phyloP scores from a whole-genome alignment of 257 asterid genomes.

The Petunia axillaris region DNA sequence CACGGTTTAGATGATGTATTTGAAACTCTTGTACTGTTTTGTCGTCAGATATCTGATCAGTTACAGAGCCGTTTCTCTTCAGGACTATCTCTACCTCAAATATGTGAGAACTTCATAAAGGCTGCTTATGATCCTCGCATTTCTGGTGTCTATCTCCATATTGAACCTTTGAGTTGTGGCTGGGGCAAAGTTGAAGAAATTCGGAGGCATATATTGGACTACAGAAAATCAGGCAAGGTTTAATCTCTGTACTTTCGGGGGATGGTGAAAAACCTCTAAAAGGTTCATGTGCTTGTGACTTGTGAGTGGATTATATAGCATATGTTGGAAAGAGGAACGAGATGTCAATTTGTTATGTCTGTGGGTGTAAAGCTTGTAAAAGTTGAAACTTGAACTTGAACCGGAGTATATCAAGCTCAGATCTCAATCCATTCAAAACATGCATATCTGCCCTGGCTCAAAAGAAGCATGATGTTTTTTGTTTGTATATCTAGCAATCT shows the following conservation, averaged over 20 bases:
- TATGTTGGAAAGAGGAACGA: background rate
- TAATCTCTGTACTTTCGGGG: background rate
- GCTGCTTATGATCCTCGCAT: slow-evolving; percentile 99
- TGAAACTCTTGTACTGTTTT: slow-evolving; percentile 23
- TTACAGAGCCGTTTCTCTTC: slow-evolving; percentile 94
- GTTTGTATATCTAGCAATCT: too few species aligned
- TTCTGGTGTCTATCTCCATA: slow-evolving; percentile 88
- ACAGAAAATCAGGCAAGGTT: slow-evolving; percentile 81
- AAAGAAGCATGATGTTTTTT: too few species aligned
- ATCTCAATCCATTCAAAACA: too few species aligned
- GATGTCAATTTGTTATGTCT: background rate
- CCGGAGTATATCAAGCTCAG: background rate
- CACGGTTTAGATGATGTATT: slow-evolving; percentile 15
- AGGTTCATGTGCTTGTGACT: background rate
- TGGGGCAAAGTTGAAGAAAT: slow-evolving; percentile 99
- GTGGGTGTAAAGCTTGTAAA: background rate
- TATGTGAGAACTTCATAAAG: slow-evolving; percentile 86
- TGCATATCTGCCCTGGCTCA: too few species aligned
- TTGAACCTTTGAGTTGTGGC: slow-evolving; percentile 85
- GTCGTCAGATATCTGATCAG: slow-evolving; percentile 91
- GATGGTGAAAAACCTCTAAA: background rate
- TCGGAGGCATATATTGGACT: slow-evolving; percentile 83
- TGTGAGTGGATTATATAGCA: background rate
- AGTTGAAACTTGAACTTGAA: background rate
- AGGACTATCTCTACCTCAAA: slow-evolving; percentile 88